Percentiles rank a stretch among this genome's conserved stretches.
phyloP scores from a whole-genome alignment of 257 asterid genomes.

The Fraxinus excelsior region DNA sequence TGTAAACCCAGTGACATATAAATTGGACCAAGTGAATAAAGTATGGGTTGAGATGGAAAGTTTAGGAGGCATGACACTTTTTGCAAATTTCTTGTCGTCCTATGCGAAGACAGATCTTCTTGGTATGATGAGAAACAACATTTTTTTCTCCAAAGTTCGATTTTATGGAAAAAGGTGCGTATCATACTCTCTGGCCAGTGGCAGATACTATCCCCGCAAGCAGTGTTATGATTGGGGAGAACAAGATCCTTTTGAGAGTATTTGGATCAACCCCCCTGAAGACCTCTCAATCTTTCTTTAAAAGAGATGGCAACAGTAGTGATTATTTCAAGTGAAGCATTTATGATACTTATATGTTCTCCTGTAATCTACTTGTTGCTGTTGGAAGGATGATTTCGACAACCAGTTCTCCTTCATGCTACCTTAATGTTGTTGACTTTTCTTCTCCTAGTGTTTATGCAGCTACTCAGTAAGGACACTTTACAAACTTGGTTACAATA shows the following conservation, averaged over 20 bases:
- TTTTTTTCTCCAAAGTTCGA: slow-evolving; percentile 81
- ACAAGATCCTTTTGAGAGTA: slow-evolving; percentile 71
- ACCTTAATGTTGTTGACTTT: slow-evolving; percentile 15
- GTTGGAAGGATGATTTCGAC: neutral
- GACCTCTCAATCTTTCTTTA: slow-evolving; percentile 59
- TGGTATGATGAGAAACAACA: slow-evolving; percentile 74
- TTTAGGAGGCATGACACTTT: slow-evolving; percentile 69
- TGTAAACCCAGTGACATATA: slow-evolving; percentile 69
- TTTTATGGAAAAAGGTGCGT: slow-evolving; percentile 71
- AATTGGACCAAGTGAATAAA: slow-evolving; percentile 57
- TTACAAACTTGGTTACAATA: slow-evolving; percentile 16
- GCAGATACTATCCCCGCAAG: slow-evolving; percentile 77
- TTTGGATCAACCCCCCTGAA: slow-evolving; percentile 94
- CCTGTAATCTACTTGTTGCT: slow-evolving; percentile 9
- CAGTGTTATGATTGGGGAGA: slow-evolving; percentile 84
- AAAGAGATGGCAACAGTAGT: neutral
- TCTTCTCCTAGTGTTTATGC: neutral
- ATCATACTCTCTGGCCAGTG: slow-evolving; percentile 54
- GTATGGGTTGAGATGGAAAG: slow-evolving; percentile 70
- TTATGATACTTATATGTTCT: neutral
- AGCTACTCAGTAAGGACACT: slow-evolving; percentile 16
- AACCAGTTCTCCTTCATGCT: neutral
- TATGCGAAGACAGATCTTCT: slow-evolving; percentile 76
- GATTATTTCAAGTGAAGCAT: neutral
- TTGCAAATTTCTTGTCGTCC: slow-evolving; percentile 83